Base-by-base conservation (phyloP, 768 basidiomycete genomes). In the Phylloporus rhodoxanthus region DNA sequence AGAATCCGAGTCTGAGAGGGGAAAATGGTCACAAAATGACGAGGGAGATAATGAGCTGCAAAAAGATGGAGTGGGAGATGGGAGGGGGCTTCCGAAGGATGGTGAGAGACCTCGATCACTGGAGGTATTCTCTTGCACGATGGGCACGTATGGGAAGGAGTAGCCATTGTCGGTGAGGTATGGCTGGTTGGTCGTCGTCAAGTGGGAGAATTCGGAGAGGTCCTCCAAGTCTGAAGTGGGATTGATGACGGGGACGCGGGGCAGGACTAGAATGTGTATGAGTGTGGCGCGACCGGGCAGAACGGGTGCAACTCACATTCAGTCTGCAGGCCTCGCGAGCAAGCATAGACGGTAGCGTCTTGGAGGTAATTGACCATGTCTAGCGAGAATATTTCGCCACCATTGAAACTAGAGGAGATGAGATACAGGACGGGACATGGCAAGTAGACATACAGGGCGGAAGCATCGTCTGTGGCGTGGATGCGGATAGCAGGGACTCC, bases 1-100 rank as follows among this genome's bases (percentile, higher is more conserved):
- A 2, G 57, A 48, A 2, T 68, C 66, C 15, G 21, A 21, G 34
- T 66, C 65, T 2, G 67, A 63, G 43, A 57, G 17, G 8, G 33
- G 13, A 5, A 58, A 5, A 0, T 25, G 13, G 10, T 56, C 60
- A 25, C 39, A 45, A 2, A 51, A n/a, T 2, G 58, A 58, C 2
- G 36, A 43, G 3, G 65, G 67, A 1, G 65, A 68, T 8, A 60
- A 19, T 3, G 65, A 65, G 13, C 51, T 50, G 4, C 32, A 34
- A n/a, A 52, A 57, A 19, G 65, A 67, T 3, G 65, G 45, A 0
- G 67, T n/a, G 4, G 66, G 67, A 0, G 65, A 68, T 4, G 59
- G 62, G 4, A 30, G 21, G 26, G 63, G 43, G 20, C 54, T 59
- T 19, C 52, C 51, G 11, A 57, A 48, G 11, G 54, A 48, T 0